Percentiles rank a stretch among this genome's conserved stretches.
These are phyloP conservation scores for Choanephora cucurbitarum DNA, from an alignment of 371 early-diverging fungal species.

Conservation along the genomic window DNA sequence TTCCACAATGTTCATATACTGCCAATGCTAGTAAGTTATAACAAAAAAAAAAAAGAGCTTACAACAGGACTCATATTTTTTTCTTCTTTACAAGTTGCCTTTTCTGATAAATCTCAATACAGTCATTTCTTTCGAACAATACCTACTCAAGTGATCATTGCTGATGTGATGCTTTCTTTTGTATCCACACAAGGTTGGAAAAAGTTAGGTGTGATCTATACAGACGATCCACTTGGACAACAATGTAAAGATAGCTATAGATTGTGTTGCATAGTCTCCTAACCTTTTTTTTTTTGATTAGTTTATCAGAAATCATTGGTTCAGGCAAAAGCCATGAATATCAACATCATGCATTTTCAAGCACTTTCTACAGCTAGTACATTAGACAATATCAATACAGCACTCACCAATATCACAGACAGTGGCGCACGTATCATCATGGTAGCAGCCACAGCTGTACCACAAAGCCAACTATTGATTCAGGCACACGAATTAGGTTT, in stretches of 20 bases:
- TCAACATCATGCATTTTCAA: constrained; percentile 41
- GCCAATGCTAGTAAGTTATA: constrained; percentile 42
- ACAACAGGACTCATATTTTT: not conserved
- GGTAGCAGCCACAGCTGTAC: constrained; percentile 36
- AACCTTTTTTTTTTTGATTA: not conserved
- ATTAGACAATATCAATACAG: constrained; percentile 18
- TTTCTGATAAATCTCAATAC: constrained; percentile 48
- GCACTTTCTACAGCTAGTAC: constrained; percentile 28
- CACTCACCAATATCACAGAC: constrained; percentile 31
- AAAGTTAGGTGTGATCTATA: constrained; percentile 48
- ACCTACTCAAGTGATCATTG: constrained; percentile 47
- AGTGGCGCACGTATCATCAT: constrained; percentile 49
- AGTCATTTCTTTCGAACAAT: constrained; percentile 59
- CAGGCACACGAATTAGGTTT: constrained; percentile 40
- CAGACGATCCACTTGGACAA: constrained; percentile 51
- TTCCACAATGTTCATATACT: constrained; percentile 60
- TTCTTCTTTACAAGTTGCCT: constrained; percentile 26
- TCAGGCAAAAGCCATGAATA: constrained; percentile 34
- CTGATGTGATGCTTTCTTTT: constrained; percentile 51
- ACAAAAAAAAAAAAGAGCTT: not conserved
- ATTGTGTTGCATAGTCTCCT: too few species aligned
- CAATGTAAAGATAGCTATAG: constrained; percentile 39
- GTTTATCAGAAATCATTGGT: constrained; percentile 48
- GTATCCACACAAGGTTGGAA: constrained; percentile 49
- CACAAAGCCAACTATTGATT: constrained; percentile 32